phyloP scores from a whole-genome alignment of 371 early-diverging fungal genomes.

The Mortierella sp. region DNA sequence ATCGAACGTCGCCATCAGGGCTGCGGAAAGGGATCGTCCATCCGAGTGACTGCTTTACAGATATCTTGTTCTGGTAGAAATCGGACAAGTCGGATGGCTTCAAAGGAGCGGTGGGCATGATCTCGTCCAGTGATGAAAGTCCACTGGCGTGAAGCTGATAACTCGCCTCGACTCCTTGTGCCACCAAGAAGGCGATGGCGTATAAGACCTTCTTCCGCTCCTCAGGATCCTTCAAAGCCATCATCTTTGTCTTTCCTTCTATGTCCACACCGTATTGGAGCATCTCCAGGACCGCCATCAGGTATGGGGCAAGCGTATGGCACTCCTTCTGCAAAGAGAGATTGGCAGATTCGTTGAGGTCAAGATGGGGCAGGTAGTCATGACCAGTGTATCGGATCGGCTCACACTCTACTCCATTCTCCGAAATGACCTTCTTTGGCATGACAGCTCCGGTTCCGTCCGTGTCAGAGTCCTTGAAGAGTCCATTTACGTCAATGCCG shows the following conservation, averaged over 20 bases:
- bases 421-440: not conserved
- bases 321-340: constrained; percentile 23
- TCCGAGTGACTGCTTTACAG: constrained; percentile 6
- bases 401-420: not conserved
- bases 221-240: constrained; percentile 5
- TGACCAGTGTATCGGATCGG: not conserved
- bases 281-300: constrained; percentile 53
- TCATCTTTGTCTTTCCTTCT: constrained; percentile 24
- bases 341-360: not conserved
- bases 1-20: constrained; percentile 33
- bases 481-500: not conserved
- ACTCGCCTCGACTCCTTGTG: constrained; percentile 31
- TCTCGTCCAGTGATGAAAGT: constrained; percentile 27
- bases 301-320: constrained; percentile 20
- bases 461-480: not conserved
- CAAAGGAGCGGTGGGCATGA: constrained; percentile 27
- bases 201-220: constrained; percentile 26
- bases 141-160: constrained; percentile 25
- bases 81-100: constrained; percentile 20
- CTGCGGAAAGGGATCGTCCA: constrained; percentile 16
- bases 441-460: not conserved
- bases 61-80: constrained; percentile 14
- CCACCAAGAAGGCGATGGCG: constrained; percentile 36
- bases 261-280: constrained; percentile 29
- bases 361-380: constrained; percentile 18